These are phyloP conservation scores for Erodium trifolium DNA, from an alignment of 441 rosid genomes.

Conservation along the genomic window DNA sequence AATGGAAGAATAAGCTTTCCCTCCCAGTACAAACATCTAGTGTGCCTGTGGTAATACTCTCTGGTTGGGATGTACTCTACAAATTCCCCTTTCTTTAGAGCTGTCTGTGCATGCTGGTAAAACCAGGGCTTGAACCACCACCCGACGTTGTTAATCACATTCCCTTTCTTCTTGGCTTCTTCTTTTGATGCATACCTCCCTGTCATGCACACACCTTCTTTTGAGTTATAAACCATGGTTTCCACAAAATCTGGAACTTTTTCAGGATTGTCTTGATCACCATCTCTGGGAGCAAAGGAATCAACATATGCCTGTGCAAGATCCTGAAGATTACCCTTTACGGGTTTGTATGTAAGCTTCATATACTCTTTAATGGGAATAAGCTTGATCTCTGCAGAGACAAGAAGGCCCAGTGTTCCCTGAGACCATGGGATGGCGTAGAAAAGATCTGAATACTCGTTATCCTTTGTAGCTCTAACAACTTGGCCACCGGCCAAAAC, in stretches of 20 bases:
- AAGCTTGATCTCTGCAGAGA: slow-evolving; percentile 84
- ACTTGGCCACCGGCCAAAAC: slow-evolving; percentile 78
- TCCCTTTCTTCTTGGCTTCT: slow-evolving; percentile 90
- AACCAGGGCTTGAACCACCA: slow-evolving; percentile 99
- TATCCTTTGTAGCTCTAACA: slow-evolving; percentile 89
- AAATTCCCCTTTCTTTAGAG: slow-evolving; percentile 78
- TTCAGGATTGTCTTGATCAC: slow-evolving; percentile 58
- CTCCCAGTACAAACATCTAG: slow-evolving; percentile 96
- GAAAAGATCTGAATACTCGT: slow-evolving; percentile 82
- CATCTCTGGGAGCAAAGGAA: slow-evolving; percentile 79
- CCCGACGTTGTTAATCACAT: slow-evolving; percentile 67
- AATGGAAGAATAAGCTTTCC: slow-evolving; percentile 98
- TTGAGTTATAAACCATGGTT: slow-evolving; percentile 65
- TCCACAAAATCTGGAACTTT: slow-evolving; percentile 96
- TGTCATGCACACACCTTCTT: slow-evolving; percentile 84
- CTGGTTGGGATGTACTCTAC: slow-evolving; percentile 91
- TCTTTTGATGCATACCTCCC: slow-evolving; percentile 89
- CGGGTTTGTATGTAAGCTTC: slow-evolving; percentile 90
- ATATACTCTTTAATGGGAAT: slow-evolving; percentile 81
- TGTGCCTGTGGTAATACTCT: slow-evolving; percentile 94
- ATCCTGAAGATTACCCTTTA: slow-evolving; percentile 53
- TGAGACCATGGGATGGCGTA: slow-evolving; percentile 97
- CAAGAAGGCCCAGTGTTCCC: slow-evolving; percentile 90
- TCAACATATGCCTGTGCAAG: slow-evolving; percentile 75
- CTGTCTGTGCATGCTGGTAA: slow-evolving; percentile 82